Evolutionary conservation across 2,329 filamentous ascomycete genomes (phyloP), one percentile per base, ranked within the genome.

Genomic region (Fusarium proliferatum): DNA sequence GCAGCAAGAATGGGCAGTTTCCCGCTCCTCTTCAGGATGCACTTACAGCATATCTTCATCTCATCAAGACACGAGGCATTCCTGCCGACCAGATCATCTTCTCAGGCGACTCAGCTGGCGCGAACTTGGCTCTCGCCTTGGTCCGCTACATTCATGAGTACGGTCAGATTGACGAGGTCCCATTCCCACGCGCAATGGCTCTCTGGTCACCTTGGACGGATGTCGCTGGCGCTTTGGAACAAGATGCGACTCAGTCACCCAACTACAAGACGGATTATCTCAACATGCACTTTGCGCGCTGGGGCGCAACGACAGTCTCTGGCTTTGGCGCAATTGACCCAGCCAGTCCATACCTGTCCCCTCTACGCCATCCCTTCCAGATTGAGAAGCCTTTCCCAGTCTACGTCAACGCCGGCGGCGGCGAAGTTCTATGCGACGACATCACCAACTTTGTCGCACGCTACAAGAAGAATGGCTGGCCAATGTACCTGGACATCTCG

Each of bases 201-300:
- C 71, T 76, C 2, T 76, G 74, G 74, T 76, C 74, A 1, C 74
- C 74, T 1, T 76, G 74, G 74, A 67, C 73, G 5, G 74, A 76
- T 45, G 59, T 76, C 10, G 51, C 55, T 4, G 74, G 55, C 6
- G 69, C 71, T 9, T n/a, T 76, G 9, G 58, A 76, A 5, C 74
- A 76, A 36, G 69, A 76, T 12, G 38, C 55, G 5, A 63, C 36
- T 0, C 42, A 51, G n/a, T 76, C 74, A 16, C 74, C 74, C 10
- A 66, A 76, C 36, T 73, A 71, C 63, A 76, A 68, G 26, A 73
- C 74, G 3, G 74, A 76, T 17, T 76, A 76, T 39, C 63, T 76
- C 3, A 76, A 70, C 41, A 71, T 33, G 34, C 42, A 75, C 4
- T 76, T 76, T 41, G 63, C 62, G 3, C 65, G 63, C 15, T 76